Evolutionary conservation across 805 yeast species (phyloP).

Genomic region (Candida ovalis): DNA sequence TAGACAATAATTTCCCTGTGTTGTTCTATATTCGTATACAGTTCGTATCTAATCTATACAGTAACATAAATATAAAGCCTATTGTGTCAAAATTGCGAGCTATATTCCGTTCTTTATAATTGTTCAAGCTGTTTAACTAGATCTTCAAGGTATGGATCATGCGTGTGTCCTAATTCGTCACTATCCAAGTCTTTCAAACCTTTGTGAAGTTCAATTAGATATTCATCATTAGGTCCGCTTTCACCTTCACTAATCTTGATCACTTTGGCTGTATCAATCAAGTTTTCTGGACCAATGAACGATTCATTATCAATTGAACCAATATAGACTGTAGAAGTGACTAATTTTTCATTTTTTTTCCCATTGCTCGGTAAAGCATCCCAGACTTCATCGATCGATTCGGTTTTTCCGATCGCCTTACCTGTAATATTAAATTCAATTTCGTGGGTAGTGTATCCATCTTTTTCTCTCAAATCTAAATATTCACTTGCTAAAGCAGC

Average conservation of each 20-base stretch:
- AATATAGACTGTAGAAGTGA: constrained; percentile 67
- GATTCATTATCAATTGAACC: constrained; percentile 81
- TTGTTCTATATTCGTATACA: too few relatives aligned
- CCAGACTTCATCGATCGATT: constrained; percentile 18
- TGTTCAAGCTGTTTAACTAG: constrained; percentile 15
- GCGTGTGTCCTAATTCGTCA: constrained; percentile 18
- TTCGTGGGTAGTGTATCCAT: constrained; percentile 73
- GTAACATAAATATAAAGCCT: too few relatives aligned
- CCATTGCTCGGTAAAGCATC: constrained; percentile 28
- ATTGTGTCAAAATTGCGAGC: neutral
- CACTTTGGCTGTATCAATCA: constrained; percentile 53
- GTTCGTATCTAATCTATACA: too few relatives aligned
- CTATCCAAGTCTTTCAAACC: constrained; percentile 43
- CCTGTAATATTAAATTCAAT: constrained; percentile 54
- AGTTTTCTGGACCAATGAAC: constrained; percentile 77
- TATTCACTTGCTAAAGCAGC: constrained; percentile 62
- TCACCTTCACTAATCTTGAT: constrained; percentile 65
- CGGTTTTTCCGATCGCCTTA: neutral
- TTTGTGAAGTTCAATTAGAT: constrained; percentile 50
- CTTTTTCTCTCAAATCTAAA: constrained; percentile 80
- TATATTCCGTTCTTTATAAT: too few relatives aligned
- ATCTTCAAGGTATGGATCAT: constrained; percentile 40
- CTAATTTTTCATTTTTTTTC: constrained; percentile 34
- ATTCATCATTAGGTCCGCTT: constrained; percentile 77
- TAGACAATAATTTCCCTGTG: too few relatives aligned